Evolutionary conservation across 2,329 filamentous ascomycete genomes (phyloP), one percentile per base, ranked within the genome.

Genomic region (Fusarium nelsonii): DNA sequence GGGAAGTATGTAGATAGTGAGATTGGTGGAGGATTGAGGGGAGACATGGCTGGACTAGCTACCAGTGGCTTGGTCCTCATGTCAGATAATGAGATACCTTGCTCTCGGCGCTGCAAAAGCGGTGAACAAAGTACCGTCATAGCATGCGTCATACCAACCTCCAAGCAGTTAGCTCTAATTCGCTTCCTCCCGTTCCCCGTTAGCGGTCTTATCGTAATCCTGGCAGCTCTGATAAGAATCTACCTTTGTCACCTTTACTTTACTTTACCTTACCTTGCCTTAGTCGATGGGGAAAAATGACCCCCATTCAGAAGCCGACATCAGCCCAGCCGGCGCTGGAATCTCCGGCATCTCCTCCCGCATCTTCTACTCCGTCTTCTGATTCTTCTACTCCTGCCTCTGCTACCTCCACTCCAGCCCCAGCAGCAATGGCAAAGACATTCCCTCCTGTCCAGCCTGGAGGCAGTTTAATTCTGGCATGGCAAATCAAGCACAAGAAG

Each of bases 391-490:
- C 55, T 32, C 23, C 54, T 48, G 53, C 23, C 40, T 60, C 69
- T 57, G 23, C 52, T 53, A 45, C 55, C 36, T 46, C 57, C 43
- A 49, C 55, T 45, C 41, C 53, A 57, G 26, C 50, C 14, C 50
- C 56, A 51, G 43, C 30, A 63, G 67, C 44, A 65, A 78, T 81
- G 77, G 75, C 77, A 39, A 79, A 78, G 51, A 78, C 86, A 51
- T 97, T 92, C 76, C 93, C 94, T 59, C 85, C 91, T 68, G 88
- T 98, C 30, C 90, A 97, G 80, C 92, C 93, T 58, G 95, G 95
- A 52, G 96, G 94, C 62, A 98, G 95, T 65, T 83, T 99, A 70
- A 96, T 99, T 68, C 84, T 99, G 53, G 96, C 96, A 77, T 99
- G 95, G 94, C 96, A 98, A 82, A 90, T 97, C 75, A 91, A 90